Percentiles rank a stretch among this genome's conserved stretches.
These are phyloP conservation scores for Neonectria sp. DNA, from an alignment of 2,329 filamentous ascomycete genomes.

Conservation along the genomic window DNA sequence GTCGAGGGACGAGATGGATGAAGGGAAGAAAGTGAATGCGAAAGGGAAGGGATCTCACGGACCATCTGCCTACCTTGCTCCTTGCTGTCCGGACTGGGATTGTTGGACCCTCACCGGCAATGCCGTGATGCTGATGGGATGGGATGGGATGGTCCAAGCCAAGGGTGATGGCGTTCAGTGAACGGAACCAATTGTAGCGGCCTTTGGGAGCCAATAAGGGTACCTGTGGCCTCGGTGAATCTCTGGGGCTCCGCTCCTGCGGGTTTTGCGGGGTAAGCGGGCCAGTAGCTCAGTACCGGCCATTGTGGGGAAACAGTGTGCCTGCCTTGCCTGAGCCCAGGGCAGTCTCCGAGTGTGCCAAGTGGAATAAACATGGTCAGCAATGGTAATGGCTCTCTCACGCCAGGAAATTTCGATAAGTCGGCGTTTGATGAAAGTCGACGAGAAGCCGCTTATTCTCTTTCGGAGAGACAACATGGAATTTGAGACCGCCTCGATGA, in stretches of 20 bases:
- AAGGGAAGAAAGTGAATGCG: slow-evolving; percentile 3
- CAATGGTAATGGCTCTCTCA: no score
- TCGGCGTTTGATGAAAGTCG: background rate
- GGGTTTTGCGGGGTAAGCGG: slow-evolving; percentile 32
- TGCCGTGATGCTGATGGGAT: background rate
- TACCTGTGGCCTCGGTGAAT: slow-evolving; percentile 13
- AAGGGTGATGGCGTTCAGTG: background rate
- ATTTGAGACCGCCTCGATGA: background rate
- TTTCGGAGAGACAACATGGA: background rate
- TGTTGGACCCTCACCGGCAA: no score
- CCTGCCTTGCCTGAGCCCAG: background rate
- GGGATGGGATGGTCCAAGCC: background rate
- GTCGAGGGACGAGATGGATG: background rate
- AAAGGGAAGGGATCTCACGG: background rate
- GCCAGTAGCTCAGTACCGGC: slow-evolving; percentile 18
- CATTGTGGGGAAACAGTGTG: slow-evolving; percentile 33
- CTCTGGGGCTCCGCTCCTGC: slow-evolving; percentile 28
- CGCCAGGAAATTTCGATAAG: background rate
- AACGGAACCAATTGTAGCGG: background rate
- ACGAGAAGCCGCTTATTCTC: background rate
- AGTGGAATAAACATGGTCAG: no score
- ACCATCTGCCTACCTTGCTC: no score
- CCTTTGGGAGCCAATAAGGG: background rate
- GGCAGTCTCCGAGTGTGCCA: background rate
- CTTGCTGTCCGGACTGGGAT: no score